phyloP scores from a whole-genome alignment of 257 asterid species.

The Schizonepeta tenuifolia region DNA sequence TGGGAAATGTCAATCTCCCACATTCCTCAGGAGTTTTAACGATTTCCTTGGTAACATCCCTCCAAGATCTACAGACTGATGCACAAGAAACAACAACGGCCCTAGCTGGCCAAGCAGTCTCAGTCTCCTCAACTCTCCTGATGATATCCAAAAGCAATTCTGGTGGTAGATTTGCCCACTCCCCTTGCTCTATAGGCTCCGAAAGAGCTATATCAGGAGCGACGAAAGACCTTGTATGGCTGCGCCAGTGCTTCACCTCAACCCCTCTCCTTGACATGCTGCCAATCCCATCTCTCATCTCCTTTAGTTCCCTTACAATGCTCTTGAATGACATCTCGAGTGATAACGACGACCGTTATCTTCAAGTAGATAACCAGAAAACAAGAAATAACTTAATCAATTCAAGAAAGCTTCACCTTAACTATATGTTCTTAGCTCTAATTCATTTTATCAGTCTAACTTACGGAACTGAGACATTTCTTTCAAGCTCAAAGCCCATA shows the following conservation, averaged over 20 bases:
- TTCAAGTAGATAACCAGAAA: conserved; percentile 22
- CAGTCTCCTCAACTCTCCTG: conserved; percentile 87
- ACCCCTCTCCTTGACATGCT: conserved; percentile 66
- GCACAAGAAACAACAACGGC: conserved; percentile 84
- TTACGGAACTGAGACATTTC: conserved; percentile 24
- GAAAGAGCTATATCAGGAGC: conserved; percentile 70
- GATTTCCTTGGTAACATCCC: conserved; percentile 86
- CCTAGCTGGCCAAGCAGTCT: conserved; percentile 91
- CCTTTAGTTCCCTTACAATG: conserved; percentile 76
- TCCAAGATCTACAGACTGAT: conserved; percentile 93
- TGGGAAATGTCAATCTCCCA: conserved; percentile 91
- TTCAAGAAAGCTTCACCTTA: background rate
- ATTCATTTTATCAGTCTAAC: conserved; percentile 8
- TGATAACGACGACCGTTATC: conserved; percentile 29
- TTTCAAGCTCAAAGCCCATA: conserved; percentile 11
- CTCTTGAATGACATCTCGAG: conserved; percentile 76
- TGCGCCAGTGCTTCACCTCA: conserved; percentile 72
- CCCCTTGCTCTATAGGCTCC: conserved; percentile 71
- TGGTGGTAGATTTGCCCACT: conserved; percentile 91
- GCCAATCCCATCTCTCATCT: conserved; percentile 85
- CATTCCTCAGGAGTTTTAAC: conserved; percentile 94
- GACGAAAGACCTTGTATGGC: conserved; percentile 62
- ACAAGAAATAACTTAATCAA: background rate
- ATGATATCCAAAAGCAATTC: conserved; percentile 90
- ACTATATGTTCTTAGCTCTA: background rate